Conservation (phyloP, 345 rosid species). For the Aquilaria yunnanensis region DNA sequence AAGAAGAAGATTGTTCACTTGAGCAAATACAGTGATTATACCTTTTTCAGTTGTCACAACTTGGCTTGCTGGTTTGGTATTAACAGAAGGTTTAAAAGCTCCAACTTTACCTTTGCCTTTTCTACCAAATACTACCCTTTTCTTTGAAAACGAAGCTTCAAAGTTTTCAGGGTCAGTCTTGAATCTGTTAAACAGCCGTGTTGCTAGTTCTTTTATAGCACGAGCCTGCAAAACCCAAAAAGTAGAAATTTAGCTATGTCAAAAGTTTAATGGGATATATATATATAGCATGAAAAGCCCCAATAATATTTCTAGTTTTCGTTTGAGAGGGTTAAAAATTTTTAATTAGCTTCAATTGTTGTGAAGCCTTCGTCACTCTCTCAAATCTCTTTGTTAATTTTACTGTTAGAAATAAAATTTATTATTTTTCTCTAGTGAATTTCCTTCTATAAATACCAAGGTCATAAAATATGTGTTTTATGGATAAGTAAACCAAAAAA, state of each 20-base stretch:
- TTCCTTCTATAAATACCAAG: too few species aligned
- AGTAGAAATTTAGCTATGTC: neutral
- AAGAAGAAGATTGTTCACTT: too few species aligned
- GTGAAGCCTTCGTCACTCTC: too few species aligned
- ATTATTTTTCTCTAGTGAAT: too few species aligned
- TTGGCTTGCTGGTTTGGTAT: neutral
- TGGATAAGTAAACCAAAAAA: too few species aligned
- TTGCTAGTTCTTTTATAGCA: conserved; percentile 15
- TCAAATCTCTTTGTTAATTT: too few species aligned
- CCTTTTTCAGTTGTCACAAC: neutral
- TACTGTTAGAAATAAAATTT: too few species aligned
- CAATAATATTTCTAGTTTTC: neutral
- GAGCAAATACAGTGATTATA: too few species aligned
- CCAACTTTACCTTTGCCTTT: conserved; percentile 13
- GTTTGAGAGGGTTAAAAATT: too few species aligned
- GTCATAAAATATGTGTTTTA: too few species aligned
- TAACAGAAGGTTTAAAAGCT: neutral
- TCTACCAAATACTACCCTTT: neutral
- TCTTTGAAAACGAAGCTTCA: conserved; percentile 1
- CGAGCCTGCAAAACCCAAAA: conserved; percentile 12
- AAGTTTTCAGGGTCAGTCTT: conserved; percentile 11
- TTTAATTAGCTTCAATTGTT: too few species aligned
- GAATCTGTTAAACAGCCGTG: conserved; percentile 10
- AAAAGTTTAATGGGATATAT: neutral
- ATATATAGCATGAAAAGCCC: neutral